phyloP scores from a whole-genome alignment of 345 rosid species.

The Populus simonii region DNA sequence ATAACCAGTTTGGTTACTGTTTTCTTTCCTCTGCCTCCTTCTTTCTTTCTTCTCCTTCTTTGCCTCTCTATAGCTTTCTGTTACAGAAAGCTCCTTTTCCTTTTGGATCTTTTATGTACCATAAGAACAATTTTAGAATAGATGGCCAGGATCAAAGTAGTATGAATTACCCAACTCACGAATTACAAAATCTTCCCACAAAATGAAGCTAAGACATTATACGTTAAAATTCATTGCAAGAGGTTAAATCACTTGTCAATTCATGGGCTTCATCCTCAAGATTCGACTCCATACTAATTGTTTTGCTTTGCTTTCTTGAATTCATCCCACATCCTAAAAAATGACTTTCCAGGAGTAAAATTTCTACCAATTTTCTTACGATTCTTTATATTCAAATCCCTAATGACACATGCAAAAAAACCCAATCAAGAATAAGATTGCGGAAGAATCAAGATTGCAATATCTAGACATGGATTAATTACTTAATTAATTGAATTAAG shows the following conservation, averaged over 20 bases:
- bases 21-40: slow-evolving; percentile 21
- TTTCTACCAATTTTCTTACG: neutral
- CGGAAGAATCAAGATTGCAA: neutral
- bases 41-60: slow-evolving; percentile 30
- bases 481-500: neutral
- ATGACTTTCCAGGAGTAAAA: neutral
- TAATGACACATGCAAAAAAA: neutral
- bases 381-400: neutral
- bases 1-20: neutral
- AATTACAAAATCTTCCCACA: neutral
- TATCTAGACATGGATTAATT: neutral
- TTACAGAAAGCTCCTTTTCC: slow-evolving; percentile 35
- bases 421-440: neutral
- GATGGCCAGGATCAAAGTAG: slow-evolving; percentile 18
- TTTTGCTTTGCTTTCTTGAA: neutral
- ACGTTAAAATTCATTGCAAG: neutral
- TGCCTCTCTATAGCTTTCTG: slow-evolving; percentile 27
- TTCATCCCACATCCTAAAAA: too few species aligned
- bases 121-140: slow-evolving; percentile 42
- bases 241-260: neutral
- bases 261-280: neutral
- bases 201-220: neutral
- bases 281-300: neutral
- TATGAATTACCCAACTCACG: neutral
- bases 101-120: slow-evolving; percentile 50